phyloP scores from a whole-genome alignment of 192 early-diverging fungal species.

The Rhizoclosmatium globosum region DNA sequence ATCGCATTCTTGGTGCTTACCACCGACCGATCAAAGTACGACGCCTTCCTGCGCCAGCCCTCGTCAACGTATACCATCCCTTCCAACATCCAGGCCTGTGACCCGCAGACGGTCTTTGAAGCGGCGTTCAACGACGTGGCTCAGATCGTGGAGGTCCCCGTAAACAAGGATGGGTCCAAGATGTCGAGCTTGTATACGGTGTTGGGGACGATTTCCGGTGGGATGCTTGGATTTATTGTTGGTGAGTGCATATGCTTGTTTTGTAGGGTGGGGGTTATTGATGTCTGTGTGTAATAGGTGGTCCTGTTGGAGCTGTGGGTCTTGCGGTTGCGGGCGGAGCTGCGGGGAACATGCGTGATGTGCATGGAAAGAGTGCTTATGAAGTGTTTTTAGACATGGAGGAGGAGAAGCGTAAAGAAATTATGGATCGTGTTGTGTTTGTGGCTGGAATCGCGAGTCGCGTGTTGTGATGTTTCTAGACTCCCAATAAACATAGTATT shows the following conservation, averaged over 20 bases:
- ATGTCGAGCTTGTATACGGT: not conserved
- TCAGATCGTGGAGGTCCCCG: not conserved
- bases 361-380: not conserved
- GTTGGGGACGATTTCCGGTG: not conserved
- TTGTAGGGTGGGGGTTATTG: not conserved
- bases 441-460: not conserved
- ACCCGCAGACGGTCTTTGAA: constrained; percentile 3
- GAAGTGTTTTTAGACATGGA: not conserved
- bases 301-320: not conserved
- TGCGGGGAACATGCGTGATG: not conserved
- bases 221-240: not conserved
- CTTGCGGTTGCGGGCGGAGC: not conserved
- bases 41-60: not conserved
- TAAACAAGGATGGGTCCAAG: not conserved
- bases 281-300: not conserved
- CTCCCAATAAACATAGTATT: not conserved
- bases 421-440: not conserved
- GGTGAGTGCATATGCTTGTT: not conserved
- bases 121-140: not conserved
- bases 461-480: not conserved
- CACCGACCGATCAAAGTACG: not conserved
- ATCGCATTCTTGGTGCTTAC: not conserved
- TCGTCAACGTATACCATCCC: not conserved
- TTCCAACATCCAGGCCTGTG: not conserved
- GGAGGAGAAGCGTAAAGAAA: not conserved